phyloP scores from a whole-genome alignment of 352 stramenopile species.

The Pythium folliculosum region DNA sequence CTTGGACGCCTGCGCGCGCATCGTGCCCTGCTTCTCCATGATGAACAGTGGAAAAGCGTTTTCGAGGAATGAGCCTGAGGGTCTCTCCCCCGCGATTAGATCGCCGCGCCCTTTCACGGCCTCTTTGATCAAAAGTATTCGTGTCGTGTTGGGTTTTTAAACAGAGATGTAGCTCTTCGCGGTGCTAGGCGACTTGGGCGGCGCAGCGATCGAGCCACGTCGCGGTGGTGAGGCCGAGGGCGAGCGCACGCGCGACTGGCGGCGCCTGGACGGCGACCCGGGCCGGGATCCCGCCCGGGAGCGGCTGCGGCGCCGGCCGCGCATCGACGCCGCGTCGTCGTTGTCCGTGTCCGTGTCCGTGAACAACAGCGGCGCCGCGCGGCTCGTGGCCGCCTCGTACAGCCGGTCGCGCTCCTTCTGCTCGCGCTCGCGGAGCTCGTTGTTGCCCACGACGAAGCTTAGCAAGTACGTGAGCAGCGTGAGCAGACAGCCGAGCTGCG shows the following conservation, averaged over 20 bases:
- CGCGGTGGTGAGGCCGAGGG: slow-evolving; percentile 26
- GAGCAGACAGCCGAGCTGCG: slow-evolving; percentile 57
- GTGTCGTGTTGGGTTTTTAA: background rate
- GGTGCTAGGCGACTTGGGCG: background rate
- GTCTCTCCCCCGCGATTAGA: background rate
- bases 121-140: slow-evolving; percentile 1
- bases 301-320: slow-evolving; percentile 8
- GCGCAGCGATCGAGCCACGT: background rate
- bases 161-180: slow-evolving; percentile 21
- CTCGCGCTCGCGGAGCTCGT: slow-evolving; percentile 33
- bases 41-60: background rate
- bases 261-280: slow-evolving; percentile 12
- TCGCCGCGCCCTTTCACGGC: slow-evolving; percentile 16
- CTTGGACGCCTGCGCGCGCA: slow-evolving; percentile 16
- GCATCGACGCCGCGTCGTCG: background rate
- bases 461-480: slow-evolving; percentile 56
- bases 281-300: slow-evolving; percentile 12
- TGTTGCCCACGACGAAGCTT: slow-evolving; percentile 56
- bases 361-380: slow-evolving; percentile 1
- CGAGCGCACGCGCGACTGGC: slow-evolving; percentile 13
- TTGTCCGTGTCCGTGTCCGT: background rate
- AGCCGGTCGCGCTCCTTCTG: slow-evolving; percentile 28
- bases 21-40: slow-evolving; percentile 25
- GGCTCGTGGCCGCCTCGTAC: slow-evolving; percentile 17
- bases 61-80: background rate